phyloP scores from a whole-genome alignment of 75 land plant species.

The Selaginella moellendorffii region DNA sequence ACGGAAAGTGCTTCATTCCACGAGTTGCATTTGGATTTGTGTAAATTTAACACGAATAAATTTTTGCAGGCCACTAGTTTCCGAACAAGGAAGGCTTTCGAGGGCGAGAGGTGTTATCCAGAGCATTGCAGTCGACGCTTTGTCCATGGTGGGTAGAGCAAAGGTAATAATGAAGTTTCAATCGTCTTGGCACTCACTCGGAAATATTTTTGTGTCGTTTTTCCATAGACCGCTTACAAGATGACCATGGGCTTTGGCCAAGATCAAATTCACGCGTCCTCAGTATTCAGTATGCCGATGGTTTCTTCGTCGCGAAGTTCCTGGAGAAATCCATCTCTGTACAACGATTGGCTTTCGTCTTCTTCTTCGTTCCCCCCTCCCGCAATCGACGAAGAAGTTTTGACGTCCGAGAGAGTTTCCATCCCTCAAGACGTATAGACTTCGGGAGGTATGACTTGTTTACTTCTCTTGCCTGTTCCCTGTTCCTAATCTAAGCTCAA shows the following conservation, averaged over 20 bases:
- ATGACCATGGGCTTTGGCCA: slow-evolving; percentile 60
- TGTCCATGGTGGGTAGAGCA: slow-evolving; percentile 26
- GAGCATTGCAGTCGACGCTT: slow-evolving; percentile 23
- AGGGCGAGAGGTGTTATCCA: neutral
- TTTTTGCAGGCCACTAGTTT: slow-evolving; percentile 16
- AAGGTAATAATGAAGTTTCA: slow-evolving; percentile 25
- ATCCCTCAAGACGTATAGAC: neutral
- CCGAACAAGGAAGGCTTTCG: neutral
- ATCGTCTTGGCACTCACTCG: neutral
- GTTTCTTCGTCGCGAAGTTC: slow-evolving; percentile 65
- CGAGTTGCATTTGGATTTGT: slow-evolving; percentile 12
- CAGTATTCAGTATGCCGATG: slow-evolving; percentile 96
- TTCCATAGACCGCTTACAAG: slow-evolving; percentile 56
- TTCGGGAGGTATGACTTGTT: neutral
- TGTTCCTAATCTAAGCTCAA: neutral
- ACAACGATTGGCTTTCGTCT: slow-evolving; percentile 18
- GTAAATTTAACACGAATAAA: slow-evolving; percentile 26
- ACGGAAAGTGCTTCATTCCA: slow-evolving; percentile 10
- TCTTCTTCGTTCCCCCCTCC: neutral
- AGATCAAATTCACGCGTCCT: slow-evolving; percentile 62
- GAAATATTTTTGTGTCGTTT: slow-evolving; percentile 17
- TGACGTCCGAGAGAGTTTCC: neutral
- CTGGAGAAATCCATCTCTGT: slow-evolving; percentile 43
- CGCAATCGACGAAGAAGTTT: no score
- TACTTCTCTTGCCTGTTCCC: neutral